Percentiles rank a stretch among this genome's conserved stretches.
Evolutionary conservation across 225 moss, liverwort and hornwort species (phyloP).

Genomic region (Climacium dendroides): DNA sequence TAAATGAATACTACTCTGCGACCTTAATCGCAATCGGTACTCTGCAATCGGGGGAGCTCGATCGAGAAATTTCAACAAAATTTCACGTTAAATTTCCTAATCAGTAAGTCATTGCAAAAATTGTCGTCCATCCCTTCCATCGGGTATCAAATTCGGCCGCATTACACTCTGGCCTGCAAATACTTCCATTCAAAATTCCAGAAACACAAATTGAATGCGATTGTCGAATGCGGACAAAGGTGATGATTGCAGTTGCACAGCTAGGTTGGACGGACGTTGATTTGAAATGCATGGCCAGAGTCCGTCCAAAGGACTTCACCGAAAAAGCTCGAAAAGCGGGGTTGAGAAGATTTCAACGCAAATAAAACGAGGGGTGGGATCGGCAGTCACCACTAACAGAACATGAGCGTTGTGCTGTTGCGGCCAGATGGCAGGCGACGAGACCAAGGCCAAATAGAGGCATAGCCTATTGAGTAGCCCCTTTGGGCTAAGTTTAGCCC

Average conservation of each 20-base stretch:
- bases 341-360: not conserved
- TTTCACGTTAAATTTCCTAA: not conserved
- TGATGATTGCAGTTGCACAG: not conserved
- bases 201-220: not conserved
- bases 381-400: not conserved
- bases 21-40: not conserved
- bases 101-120: not conserved
- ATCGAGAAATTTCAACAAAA: not conserved
- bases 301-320: not conserved
- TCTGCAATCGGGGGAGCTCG: not conserved
- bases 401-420: not conserved
- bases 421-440: constrained; percentile 4
- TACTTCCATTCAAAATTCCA: not conserved
- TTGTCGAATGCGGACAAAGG: not conserved
- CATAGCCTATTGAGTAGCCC: not conserved
- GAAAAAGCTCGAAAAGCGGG: not conserved
- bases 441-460: not conserved
- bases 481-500: constrained; percentile 5
- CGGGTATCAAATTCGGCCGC: not conserved
- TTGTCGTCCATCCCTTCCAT: not conserved
- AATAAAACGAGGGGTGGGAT: not conserved
- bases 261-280: not conserved
- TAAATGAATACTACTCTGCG: not conserved
- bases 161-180: not conserved
- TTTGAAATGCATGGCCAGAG: not conserved